phyloP scores from a whole-genome alignment of 1,139 yeast species.

The Geotrichum europaeum region DNA sequence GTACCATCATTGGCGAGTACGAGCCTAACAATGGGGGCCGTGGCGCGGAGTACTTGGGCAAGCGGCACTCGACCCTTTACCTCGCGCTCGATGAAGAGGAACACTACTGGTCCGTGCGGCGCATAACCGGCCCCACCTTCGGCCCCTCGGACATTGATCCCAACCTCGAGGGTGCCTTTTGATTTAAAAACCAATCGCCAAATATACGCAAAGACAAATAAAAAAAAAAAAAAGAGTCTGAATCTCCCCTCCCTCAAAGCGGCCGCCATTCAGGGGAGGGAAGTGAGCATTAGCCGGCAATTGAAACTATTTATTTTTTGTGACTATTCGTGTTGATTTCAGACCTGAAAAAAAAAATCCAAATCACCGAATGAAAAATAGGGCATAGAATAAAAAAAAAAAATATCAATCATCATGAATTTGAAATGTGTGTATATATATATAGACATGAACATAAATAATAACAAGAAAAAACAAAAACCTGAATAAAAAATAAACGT shows the following conservation, averaged over 20 bases:
- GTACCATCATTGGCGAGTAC: neutral
- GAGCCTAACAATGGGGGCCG: neutral
- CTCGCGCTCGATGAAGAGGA: slow-evolving; percentile 42
- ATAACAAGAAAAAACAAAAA: too few relatives aligned
- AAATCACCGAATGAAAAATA: too few relatives aligned
- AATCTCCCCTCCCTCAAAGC: too few relatives aligned
- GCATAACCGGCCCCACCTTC: slow-evolving; percentile 35
- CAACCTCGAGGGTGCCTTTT: neutral
- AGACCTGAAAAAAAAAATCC: too few relatives aligned
- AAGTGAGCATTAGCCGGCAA: neutral
- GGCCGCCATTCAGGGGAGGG: neutral
- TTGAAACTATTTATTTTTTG: neutral
- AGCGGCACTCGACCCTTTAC: slow-evolving; percentile 25
- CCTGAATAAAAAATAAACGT: too few relatives aligned
- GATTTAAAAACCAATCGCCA: neutral
- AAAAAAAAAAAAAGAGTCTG: too few relatives aligned
- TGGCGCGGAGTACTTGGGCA: neutral
- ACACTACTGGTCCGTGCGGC: slow-evolving; percentile 39
- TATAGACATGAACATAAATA: neutral
- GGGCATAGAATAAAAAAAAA: neutral
- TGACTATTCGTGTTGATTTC: too few relatives aligned
- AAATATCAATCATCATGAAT: neutral
- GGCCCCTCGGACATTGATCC: slow-evolving; percentile 32
- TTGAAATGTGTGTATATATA: neutral
- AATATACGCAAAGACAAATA: neutral